A percentile compares a stretch with the other conserved stretches of the same genome.
These are phyloP conservation scores for Kuraishia floccosa DNA, from an alignment of 805 yeast species.

Conservation along the genomic window DNA sequence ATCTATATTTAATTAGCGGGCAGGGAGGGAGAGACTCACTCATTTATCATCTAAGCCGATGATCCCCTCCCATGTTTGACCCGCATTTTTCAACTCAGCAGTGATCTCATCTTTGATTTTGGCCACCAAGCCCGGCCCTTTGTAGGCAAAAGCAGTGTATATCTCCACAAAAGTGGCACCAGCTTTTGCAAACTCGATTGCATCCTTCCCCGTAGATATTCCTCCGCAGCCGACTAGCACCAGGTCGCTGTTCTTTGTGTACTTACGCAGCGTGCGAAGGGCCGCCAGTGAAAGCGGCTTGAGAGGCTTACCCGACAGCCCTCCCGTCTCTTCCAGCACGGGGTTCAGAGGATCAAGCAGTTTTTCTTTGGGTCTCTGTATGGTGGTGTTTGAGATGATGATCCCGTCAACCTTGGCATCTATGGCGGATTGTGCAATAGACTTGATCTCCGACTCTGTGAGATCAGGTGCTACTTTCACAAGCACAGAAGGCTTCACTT, in stretches of 20 bases:
- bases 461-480: conserved; percentile 95
- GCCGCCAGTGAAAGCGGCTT: conserved; percentile 72
- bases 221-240: conserved; percentile 94
- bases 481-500: conserved; percentile 59
- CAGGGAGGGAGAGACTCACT: too few species aligned
- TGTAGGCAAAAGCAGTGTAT: conserved; percentile 85
- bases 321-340: conserved; percentile 59
- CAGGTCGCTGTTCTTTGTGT: conserved; percentile 62
- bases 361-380: conserved; percentile 55
- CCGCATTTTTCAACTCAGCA: conserved; percentile 53
- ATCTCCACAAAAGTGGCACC: conserved; percentile 88
- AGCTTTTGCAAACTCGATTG: conserved; percentile 81
- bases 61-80: conserved; percentile 76
- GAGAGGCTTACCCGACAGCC: conserved; percentile 86
- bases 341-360: conserved; percentile 38
- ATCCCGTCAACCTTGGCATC: conserved; percentile 80
- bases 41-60: conserved; percentile 48
- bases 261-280: conserved; percentile 56
- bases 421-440: conserved; percentile 75
- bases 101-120: conserved; percentile 49
- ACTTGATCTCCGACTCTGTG: conserved; percentile 64
- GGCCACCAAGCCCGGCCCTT: conserved; percentile 78
- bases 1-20: conserved; percentile 6
- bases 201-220: conserved; percentile 78
- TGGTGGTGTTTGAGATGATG: conserved; percentile 85